Conservation (phyloP, 192 early-diverging fungal species). For the Mortierella claussenii region DNA sequence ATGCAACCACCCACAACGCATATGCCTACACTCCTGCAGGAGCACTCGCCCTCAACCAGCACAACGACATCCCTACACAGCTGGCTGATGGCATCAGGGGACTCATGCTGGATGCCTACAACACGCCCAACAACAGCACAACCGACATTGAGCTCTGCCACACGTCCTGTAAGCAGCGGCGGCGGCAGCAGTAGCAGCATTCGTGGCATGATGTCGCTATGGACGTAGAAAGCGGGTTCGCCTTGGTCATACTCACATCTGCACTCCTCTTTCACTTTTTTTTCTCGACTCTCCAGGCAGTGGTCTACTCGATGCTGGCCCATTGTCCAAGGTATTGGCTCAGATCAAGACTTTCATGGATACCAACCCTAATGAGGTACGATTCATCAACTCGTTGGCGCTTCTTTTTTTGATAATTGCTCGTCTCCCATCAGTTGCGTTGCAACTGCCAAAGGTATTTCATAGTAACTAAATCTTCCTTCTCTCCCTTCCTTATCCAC, state of each 20-base stretch:
- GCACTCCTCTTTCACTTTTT: neutral
- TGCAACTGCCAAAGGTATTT: neutral
- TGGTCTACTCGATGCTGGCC: conserved; percentile 70
- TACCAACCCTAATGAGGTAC: conserved; percentile 68
- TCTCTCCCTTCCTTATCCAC: neutral
- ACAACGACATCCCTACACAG: conserved; percentile 69
- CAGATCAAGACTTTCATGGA: conserved; percentile 70
- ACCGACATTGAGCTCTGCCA: conserved; percentile 76
- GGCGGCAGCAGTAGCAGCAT: too few species aligned
- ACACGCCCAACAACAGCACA: conserved; percentile 23
- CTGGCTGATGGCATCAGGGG: conserved; percentile 78
- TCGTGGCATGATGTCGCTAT: too few species aligned
- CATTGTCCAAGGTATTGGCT: conserved; percentile 64
- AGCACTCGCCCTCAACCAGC: conserved; percentile 74
- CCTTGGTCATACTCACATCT: too few species aligned
- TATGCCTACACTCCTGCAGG: conserved; percentile 63
- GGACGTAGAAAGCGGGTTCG: too few species aligned
- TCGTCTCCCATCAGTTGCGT: neutral
- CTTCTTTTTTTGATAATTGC: neutral
- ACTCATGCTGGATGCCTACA: conserved; percentile 74
- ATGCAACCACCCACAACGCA: conserved; percentile 80
- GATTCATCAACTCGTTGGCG: too few species aligned
- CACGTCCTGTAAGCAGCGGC: conserved; percentile 59
- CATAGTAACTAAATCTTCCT: neutral
- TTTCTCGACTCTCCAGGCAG: conserved; percentile 13